Evolutionary conservation across 495 filamentous ascomycete genomes (phyloP), one percentile per base, ranked within the genome.

Genomic region (Recurvomyces mirabilis): DNA sequence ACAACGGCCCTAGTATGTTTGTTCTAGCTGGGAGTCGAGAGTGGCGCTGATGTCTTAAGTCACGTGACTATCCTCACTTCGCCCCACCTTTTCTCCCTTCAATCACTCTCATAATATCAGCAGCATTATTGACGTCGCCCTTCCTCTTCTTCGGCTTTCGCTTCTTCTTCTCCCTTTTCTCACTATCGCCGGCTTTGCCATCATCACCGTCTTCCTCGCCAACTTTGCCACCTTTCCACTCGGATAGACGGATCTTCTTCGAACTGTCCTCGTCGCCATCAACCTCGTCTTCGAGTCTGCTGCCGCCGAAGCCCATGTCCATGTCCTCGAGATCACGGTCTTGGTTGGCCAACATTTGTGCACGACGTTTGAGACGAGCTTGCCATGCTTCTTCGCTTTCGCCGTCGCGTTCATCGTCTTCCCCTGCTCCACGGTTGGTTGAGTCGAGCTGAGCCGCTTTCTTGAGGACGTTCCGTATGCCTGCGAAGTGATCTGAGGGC

Each of bases 251-350:
- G 32, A 86, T 67, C 48, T 68, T 75, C 43, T 70, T 66, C n/a
- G n/a, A n/a, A 25, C 52, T 55, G 2, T 54, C 58, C 3, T 71
- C 77, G 1, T 80, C 71, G 42, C 82, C 87, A 37, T 93, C 87
- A 29, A 82, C 85, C 30, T 79, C 81, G 54, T 93, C 87, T 35
- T 81, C 86, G 46, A 80, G 73, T 18, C 87, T 74, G 51, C 80
- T 87, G 13, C 80, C 81, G 5, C 93, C 91, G 58, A 98, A 96
- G 24, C 87, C 91, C 62, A 94, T 69, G 54, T 98, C 91, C 66
- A 98, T 74, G 63, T 98, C 91, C 32, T 87, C 84, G 10, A 84
- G 78, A 64, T 98, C 91, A 32, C 88, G 73, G 49, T 82, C 82
- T 32, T 79, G 73, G 33, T 78, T 73, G 51, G 84, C 74, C 9